Evolutionary conservation across 345 rosid genomes (phyloP).

Genomic region (Lumnitzera racemosa): DNA sequence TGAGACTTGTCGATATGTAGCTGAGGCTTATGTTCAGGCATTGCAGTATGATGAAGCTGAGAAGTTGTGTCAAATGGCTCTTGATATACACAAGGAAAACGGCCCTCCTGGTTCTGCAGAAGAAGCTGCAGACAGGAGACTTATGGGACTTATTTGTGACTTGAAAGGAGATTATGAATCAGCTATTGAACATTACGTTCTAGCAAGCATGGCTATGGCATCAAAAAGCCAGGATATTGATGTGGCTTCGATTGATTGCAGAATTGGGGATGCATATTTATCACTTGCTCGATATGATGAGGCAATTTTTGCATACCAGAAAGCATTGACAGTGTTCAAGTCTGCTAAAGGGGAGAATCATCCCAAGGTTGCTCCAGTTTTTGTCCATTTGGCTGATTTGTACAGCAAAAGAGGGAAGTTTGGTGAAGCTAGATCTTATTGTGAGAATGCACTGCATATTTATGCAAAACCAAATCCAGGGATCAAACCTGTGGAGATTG

Average conservation of each 20-base stretch:
- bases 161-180: constrained; percentile 66
- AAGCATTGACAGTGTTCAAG: constrained; percentile 69
- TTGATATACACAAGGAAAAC: constrained; percentile 60
- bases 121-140: constrained; percentile 85
- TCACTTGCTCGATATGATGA: constrained; percentile 83
- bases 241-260: constrained; percentile 74
- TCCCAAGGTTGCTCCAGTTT: constrained; percentile 77
- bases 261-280: constrained; percentile 86
- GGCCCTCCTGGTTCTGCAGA: constrained; percentile 53
- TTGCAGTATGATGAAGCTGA: constrained; percentile 78
- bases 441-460: constrained; percentile 72
- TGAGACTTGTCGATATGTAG: constrained; percentile 73
- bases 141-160: constrained; percentile 83
- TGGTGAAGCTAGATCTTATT: constrained; percentile 73
- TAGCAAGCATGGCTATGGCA: constrained; percentile 87
- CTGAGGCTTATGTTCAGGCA: constrained; percentile 90
- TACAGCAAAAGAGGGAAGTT: constrained; percentile 72
- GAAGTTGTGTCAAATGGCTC: constrained; percentile 71
- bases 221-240: constrained; percentile 54
- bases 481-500: constrained; percentile 63
- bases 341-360: constrained; percentile 74
- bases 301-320: constrained; percentile 80
- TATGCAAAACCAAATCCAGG: constrained; percentile 51
- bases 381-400: constrained; percentile 78
- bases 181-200: constrained; percentile 83